Evolutionary conservation across 225 moss, liverwort and hornwort species (phyloP).

Genomic region (Physcomitrium patens): DNA sequence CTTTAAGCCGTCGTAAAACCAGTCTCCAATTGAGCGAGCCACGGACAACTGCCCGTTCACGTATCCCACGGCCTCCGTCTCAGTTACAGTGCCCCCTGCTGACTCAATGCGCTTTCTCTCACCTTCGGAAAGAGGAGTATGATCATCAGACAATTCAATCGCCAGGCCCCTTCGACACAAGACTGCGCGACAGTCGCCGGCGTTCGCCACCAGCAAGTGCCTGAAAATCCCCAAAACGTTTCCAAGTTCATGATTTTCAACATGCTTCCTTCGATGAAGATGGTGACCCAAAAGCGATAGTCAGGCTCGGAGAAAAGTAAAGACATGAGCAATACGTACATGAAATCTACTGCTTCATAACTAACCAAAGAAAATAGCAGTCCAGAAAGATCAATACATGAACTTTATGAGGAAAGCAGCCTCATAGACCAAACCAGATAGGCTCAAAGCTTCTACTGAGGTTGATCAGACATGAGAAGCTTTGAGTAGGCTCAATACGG

Average conservation of each 20-base stretch:
- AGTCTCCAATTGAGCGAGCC: slow-evolving; percentile 88
- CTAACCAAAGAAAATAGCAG: background rate
- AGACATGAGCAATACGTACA: background rate
- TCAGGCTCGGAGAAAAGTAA: background rate
- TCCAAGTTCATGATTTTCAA: background rate
- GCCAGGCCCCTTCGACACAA: slow-evolving; percentile 75
- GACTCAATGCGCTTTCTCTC: slow-evolving; percentile 75
- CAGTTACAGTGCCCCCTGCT: slow-evolving; percentile 68
- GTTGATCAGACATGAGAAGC: background rate
- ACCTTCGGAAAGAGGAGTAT: slow-evolving; percentile 53
- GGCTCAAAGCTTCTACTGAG: too few species aligned
- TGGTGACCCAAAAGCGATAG: background rate
- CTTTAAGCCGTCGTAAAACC: slow-evolving; percentile 46
- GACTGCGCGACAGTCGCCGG: slow-evolving; percentile 93
- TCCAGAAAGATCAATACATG: background rate
- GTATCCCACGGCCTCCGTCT: slow-evolving; percentile 57
- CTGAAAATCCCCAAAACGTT: slow-evolving; percentile 39
- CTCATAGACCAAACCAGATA: slow-evolving; percentile 1
- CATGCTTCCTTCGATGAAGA: too few species aligned
- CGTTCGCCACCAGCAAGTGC: slow-evolving; percentile 85
- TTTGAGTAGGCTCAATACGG: too few species aligned
- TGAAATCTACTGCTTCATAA: background rate
- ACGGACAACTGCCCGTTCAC: slow-evolving; percentile 83
- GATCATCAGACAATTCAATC: slow-evolving; percentile 74
- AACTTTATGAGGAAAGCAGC: background rate